Evolutionary conservation across 345 rosid genomes (phyloP).

Genomic region (Camelina laxa): DNA sequence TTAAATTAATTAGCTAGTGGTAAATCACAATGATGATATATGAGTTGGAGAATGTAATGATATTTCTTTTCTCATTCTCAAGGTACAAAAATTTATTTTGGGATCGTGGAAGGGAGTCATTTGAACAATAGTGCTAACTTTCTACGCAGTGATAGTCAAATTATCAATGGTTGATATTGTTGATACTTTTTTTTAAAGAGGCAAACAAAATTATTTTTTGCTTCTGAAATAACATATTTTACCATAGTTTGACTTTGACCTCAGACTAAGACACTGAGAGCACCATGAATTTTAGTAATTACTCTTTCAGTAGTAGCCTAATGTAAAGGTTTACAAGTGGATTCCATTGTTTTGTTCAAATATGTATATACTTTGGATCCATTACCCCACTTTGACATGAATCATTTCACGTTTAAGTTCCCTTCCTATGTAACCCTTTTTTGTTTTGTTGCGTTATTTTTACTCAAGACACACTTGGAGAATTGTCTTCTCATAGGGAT

Average conservation of each 20-base stretch:
- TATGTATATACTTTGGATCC: too few relatives aligned
- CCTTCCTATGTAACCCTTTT: neutral
- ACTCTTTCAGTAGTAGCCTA: too few relatives aligned
- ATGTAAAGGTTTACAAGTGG: too few relatives aligned
- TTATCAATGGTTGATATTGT: neutral
- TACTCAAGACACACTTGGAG: neutral
- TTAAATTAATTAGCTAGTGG: neutral
- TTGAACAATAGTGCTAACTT: conserved; percentile 5
- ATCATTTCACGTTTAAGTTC: neutral
- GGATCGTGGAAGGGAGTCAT: conserved; percentile 5
- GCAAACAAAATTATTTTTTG: too few relatives aligned
- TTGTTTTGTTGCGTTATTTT: neutral
- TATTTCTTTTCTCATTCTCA: neutral
- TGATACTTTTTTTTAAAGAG: neutral
- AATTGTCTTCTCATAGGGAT: neutral
- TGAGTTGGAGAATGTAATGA: conserved; percentile 1
- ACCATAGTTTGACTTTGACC: too few relatives aligned
- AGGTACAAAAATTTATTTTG: neutral
- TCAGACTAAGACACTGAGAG: too few relatives aligned
- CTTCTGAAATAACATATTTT: too few relatives aligned
- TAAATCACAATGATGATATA: neutral
- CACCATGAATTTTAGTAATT: too few relatives aligned
- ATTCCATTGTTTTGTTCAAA: neutral
- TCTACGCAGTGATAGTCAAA: neutral
- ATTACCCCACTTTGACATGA: neutral